phyloP scores from a whole-genome alignment of 768 basidiomycete genomes.

The Russula olivacea region DNA sequence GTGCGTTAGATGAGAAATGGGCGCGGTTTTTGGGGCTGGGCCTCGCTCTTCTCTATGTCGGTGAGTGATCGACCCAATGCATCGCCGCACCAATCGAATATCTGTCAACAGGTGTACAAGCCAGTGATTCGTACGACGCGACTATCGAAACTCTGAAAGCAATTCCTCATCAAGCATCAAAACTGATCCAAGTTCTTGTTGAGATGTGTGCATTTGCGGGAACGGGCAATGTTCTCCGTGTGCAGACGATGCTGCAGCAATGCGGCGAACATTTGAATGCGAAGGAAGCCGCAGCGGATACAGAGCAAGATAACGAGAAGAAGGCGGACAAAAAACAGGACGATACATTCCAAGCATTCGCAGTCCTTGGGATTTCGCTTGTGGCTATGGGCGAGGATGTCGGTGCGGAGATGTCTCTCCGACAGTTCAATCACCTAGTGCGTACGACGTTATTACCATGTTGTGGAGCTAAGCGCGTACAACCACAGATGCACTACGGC shows the following conservation, averaged over 20 bases:
- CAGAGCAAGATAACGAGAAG: conserved; percentile 56
- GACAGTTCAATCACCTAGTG: conserved; percentile 96
- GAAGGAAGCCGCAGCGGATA: conserved; percentile 33
- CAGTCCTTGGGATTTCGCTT: conserved; percentile 88
- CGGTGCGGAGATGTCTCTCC: conserved; percentile 94
- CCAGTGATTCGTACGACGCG: conserved; percentile 70
- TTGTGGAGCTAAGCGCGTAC: conserved; percentile 23
- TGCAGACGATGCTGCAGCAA: conserved; percentile 87
- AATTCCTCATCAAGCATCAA: conserved; percentile 87
- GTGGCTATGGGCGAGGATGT: conserved; percentile 99
- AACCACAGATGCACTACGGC: conserved; percentile 92
- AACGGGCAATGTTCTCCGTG: conserved; percentile 89
- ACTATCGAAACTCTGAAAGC: conserved; percentile 91
- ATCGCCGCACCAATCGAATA: background rate
- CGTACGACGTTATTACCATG: conserved; percentile 29
- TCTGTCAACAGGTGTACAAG: conserved; percentile 66
- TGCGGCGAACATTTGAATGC: conserved; percentile 85
- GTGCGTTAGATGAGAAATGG: conserved; percentile 88
- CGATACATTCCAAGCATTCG: conserved; percentile 86
- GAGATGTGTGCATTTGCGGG: conserved; percentile 94
- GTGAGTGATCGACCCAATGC: conserved; percentile 40
- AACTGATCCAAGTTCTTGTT: conserved; percentile 85
- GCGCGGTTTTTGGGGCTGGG: conserved; percentile 85
- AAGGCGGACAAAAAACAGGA: conserved; percentile 47
- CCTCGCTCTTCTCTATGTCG: conserved; percentile 84